A percentile compares a stretch with the other conserved stretches of the same genome.
Conservation (phyloP, 2,329 filamentous ascomycete species). For the Apiospora aurea region DNA sequence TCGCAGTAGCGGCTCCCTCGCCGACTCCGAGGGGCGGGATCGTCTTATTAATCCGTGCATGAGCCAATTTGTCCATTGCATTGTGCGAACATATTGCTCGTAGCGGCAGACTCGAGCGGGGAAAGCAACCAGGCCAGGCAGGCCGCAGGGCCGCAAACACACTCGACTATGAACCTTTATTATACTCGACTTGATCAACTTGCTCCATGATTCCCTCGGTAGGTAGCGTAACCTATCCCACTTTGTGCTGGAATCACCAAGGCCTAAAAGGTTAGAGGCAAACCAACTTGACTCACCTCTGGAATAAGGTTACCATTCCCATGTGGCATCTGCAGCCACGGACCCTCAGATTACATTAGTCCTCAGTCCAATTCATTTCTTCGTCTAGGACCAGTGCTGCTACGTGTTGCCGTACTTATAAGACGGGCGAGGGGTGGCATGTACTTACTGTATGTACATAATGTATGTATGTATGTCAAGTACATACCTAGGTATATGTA, state of each 20-base stretch:
- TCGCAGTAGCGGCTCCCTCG: background rate
- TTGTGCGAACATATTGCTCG: background rate
- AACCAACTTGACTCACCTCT: slow-evolving; percentile 10
- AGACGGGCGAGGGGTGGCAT: background rate
- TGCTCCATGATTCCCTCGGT: background rate
- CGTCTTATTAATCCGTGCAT: background rate
- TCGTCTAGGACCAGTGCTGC: background rate
- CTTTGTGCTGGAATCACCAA: background rate
- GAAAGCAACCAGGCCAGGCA: background rate
- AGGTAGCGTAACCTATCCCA: background rate
- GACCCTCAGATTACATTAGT: background rate
- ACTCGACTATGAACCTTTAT: no score
- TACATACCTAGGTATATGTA: no score
- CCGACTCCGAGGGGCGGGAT: background rate
- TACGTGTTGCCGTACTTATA: background rate
- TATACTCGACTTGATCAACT: background rate
- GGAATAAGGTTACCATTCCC: slow-evolving; percentile 18
- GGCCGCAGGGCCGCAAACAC: no score
- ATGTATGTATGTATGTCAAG: no score
- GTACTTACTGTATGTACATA: background rate
- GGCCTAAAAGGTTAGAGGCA: background rate
- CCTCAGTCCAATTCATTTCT: background rate
- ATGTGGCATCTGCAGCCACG: slow-evolving; percentile 24
- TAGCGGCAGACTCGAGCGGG: background rate
- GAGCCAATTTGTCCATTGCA: background rate